Percentiles rank a stretch among this genome's conserved stretches.
Conservation (phyloP, 345 rosid species). For the Reutealis trisperma region DNA sequence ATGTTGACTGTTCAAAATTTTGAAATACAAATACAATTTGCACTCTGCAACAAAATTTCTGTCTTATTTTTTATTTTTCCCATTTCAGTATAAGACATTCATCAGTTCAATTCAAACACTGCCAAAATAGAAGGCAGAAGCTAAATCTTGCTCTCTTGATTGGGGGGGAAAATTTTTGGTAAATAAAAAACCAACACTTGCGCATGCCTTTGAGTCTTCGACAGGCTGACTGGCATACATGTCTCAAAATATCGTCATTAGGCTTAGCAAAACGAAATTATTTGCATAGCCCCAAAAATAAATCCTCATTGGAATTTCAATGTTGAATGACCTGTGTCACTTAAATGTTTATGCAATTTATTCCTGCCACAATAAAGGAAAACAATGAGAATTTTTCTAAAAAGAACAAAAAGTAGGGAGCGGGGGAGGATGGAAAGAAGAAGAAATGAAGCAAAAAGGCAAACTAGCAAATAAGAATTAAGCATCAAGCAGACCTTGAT, state of each 20-base stretch:
- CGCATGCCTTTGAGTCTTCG: neutral
- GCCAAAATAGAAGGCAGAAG: neutral
- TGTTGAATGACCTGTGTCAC: conserved; percentile 69
- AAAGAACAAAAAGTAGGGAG: neutral
- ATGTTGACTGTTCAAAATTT: neutral
- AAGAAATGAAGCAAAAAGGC: neutral
- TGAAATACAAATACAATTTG: neutral
- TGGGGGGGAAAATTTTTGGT: neutral
- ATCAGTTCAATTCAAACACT: neutral
- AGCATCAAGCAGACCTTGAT: conserved; percentile 53
- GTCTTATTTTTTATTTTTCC: neutral
- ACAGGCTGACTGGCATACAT: neutral
- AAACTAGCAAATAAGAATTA: conserved; percentile 1
- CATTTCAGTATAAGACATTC: neutral
- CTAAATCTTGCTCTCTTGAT: neutral
- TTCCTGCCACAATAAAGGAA: conserved; percentile 44
- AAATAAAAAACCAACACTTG: no score
- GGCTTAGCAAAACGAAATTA: neutral
- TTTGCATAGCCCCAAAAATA: neutral
- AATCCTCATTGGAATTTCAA: conserved; percentile 50
- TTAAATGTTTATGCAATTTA: conserved; percentile 75
- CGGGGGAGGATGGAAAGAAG: no score
- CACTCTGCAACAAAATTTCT: conserved; percentile 4
- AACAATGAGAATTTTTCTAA: neutral
- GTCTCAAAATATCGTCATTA: neutral